Percentiles rank a stretch among this genome's conserved stretches.
Conservation (phyloP, 2,329 filamentous ascomycete genomes). For the Claviceps quebecensis region DNA sequence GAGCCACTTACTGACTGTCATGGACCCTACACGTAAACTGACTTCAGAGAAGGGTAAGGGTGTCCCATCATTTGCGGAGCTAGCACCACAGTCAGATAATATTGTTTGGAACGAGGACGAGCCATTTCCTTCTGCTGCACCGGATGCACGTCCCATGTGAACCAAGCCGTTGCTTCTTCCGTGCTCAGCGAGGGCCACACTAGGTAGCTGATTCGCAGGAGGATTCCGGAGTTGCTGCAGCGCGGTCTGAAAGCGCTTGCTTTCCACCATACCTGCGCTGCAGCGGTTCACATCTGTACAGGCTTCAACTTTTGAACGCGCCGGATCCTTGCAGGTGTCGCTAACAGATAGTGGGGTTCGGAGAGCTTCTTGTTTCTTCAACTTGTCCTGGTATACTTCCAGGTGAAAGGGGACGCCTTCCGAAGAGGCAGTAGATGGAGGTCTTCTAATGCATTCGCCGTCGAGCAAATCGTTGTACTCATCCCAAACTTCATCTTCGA, state of each 20-base stretch:
- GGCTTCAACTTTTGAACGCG: conserved; percentile 16
- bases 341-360: conserved; percentile 34
- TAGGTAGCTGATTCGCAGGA: conserved; percentile 13
- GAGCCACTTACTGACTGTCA: conserved; percentile 80
- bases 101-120: conserved; percentile 20
- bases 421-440: conserved; percentile 41
- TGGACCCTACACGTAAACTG: conserved; percentile 63
- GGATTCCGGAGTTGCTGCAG: conserved; percentile 29
- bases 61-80: conserved; percentile 41
- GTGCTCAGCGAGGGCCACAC: background rate
- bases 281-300: conserved; percentile 34
- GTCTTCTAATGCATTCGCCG: conserved; percentile 34
- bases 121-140: conserved; percentile 18
- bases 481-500: conserved; percentile 83
- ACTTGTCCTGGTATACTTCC: conserved; percentile 30
- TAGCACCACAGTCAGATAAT: conserved; percentile 31
- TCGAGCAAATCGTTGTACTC: conserved; percentile 85
- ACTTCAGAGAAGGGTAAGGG: conserved; percentile 54
- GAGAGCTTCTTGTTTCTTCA: conserved; percentile 23
- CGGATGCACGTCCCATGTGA: background rate
- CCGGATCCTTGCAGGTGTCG: conserved; percentile 18
- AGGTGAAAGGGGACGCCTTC: conserved; percentile 42
- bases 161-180: background rate
- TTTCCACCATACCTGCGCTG: conserved; percentile 36
- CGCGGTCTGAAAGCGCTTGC: conserved; percentile 33